These are phyloP conservation scores for Dichotomopilus funicola DNA, from an alignment of 2,329 filamentous ascomycete genomes.

Conservation along the genomic window DNA sequence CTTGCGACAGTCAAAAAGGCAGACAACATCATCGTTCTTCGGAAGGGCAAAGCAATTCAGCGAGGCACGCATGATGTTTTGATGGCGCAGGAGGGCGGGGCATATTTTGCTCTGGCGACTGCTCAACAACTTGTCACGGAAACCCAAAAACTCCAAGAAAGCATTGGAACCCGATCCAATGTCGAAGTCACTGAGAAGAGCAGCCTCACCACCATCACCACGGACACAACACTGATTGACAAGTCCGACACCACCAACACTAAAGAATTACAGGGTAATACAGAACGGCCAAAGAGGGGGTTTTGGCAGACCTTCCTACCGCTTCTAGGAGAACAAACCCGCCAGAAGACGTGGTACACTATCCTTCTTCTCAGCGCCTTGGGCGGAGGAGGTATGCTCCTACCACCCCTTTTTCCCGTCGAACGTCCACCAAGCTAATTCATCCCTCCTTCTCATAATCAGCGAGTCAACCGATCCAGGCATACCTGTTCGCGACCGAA, in stretches of 20 bases:
- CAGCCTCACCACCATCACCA: constrained; percentile 32
- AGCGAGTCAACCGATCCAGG: constrained; percentile 37
- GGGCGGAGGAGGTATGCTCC: constrained; percentile 23
- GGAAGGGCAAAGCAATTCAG: constrained; percentile 63
- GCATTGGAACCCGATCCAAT: not conserved
- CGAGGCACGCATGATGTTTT: constrained; percentile 68
- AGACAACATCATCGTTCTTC: constrained; percentile 69
- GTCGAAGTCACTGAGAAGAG: constrained; percentile 32
- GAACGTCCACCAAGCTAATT: not conserved
- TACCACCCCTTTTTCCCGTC: not conserved
- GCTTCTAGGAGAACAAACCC: constrained; percentile 48
- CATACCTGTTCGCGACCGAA: constrained; percentile 49
- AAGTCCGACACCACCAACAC: not conserved
- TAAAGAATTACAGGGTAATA: constrained; percentile 4
- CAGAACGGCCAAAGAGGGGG: constrained; percentile 27
- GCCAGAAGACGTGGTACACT: constrained; percentile 42
- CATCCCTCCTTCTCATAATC: not conserved
- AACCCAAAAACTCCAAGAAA: constrained; percentile 30
- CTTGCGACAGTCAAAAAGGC: constrained; percentile 68
- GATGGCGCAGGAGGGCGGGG: constrained; percentile 49
- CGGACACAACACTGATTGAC: constrained; percentile 35
- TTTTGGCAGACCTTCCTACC: constrained; percentile 46
- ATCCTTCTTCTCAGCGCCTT: constrained; percentile 40
- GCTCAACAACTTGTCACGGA: constrained; percentile 51
- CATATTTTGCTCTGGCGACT: constrained; percentile 60